Base-by-base conservation (phyloP, 345 rosid genomes). In the Cardiospermum halicacabum region DNA sequence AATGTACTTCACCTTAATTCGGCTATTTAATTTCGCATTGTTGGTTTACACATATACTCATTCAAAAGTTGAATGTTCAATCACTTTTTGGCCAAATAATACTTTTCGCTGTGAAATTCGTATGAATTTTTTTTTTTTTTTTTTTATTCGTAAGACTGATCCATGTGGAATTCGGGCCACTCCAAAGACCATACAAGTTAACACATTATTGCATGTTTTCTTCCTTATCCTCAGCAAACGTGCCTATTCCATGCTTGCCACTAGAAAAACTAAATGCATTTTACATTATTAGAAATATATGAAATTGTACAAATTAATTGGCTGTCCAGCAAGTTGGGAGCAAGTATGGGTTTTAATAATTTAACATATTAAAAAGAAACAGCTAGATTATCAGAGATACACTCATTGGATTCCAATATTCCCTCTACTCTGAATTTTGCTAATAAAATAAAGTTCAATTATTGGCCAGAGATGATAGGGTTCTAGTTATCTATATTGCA, bases 311-410 rank as follows among this genome's bases (percentile, higher is more conserved):
- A 1, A 24, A 25, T 50, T 63, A 49, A 50, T 50, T 50, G 67
- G 47, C 24, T 50, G 67, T 63, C 57, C 48, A 63, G 43, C 47
- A 50, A 63, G 57, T 18, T 32, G 57, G 58, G 48, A 32, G 19
- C 58, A 54, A 15, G 19, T 15, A 15, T 7, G 10, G 3, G 32
- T 3, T 28, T 13, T 4, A 53, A 12, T 12, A 25, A 53, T 2
- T 53, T 53, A 4, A 16, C 15, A 47, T 47, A 47, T 18, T 6
- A 30, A 12, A n/a, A 7, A 7, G 22, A 45, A 36, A 55, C 39
- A 56, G 58, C 58, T 7, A 28, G 59, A 56, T n/a, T 47, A 47
- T 47, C 51, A 47, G 51, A 47, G 51, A 47, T 47, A 6, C 51
- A 24, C 6, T 39, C 49, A 15, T 24, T 25, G 63, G 50, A 58